These are phyloP conservation scores for Xylaria cubensis DNA, from an alignment of 495 filamentous ascomycete species.

Conservation along the genomic window DNA sequence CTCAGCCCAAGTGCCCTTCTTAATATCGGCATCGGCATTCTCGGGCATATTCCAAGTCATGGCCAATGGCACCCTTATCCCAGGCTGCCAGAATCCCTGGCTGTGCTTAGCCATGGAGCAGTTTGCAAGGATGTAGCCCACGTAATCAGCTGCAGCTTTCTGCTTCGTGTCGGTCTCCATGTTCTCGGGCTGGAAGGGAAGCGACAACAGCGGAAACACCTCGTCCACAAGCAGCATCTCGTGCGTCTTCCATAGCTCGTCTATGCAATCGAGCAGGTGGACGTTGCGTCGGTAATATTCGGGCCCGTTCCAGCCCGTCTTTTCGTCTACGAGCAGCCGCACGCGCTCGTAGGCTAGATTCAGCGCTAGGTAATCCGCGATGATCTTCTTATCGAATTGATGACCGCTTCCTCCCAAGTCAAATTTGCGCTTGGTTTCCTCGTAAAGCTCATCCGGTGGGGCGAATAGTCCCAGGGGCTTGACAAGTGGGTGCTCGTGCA, in stretches of 20 bases:
- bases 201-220: slow-evolving; percentile 21
- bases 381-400: neutral
- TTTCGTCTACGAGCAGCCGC: slow-evolving; percentile 13
- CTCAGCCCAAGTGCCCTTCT: slow-evolving; percentile 38
- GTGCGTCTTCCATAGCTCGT: slow-evolving; percentile 18
- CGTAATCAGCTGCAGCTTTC: slow-evolving; percentile 26
- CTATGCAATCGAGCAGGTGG: slow-evolving; percentile 1
- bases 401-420: neutral
- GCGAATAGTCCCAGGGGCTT: slow-evolving; percentile 22
- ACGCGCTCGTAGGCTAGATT: slow-evolving; percentile 29
- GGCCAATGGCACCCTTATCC: slow-evolving; percentile 16
- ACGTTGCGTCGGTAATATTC: slow-evolving; percentile 24
- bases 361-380: slow-evolving; percentile 25
- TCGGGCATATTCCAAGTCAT: slow-evolving; percentile 32
- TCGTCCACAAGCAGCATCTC: slow-evolving; percentile 18
- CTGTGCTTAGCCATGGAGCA: slow-evolving; percentile 21
- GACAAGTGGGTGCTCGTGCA: slow-evolving; percentile 37
- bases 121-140: slow-evolving; percentile 20
- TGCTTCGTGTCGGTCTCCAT: slow-evolving; percentile 12
- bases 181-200: slow-evolving; percentile 12
- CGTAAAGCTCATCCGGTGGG: slow-evolving; percentile 10
- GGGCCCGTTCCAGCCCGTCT: slow-evolving; percentile 26
- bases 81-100: slow-evolving; percentile 18
- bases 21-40: slow-evolving; percentile 33
- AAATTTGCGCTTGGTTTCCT: neutral